Evolutionary conservation across 352 stramenopile genomes (phyloP), one percentile per base, ranked within the genome.

Genomic region (Pythium periplocum): DNA sequence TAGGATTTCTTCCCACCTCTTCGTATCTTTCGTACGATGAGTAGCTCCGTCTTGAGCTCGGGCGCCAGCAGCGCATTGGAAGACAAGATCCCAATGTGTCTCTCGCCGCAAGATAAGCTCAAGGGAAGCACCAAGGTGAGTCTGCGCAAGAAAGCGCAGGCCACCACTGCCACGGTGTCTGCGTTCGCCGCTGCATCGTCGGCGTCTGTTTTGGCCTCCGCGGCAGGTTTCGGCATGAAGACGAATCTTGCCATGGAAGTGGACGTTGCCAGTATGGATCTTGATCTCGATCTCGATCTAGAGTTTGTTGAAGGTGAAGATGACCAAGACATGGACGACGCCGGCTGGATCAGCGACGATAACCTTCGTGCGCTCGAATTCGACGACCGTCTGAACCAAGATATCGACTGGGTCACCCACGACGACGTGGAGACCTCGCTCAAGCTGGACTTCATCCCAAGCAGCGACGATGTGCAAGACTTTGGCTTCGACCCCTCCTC

Each of bases 401-500:
- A 93, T 45, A 89, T 93, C 54, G 83, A 93, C 64, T 93, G 83
- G 83, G 78, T 90, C 8, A 61, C 55, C 36, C 69, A 86, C 56
- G 78, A 90, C 59, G 78, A 89, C 45, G 61, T 88, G 49, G 76
- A 86, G 12, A 48, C 81, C 34, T 68, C 69, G 41, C 65, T 92
- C 43, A 68, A 65, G 48, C 68, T 90, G 55, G 76, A 82, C 46
- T 76, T 83, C 62, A 71, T 55, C 61, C 77, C 37, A 52, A 69
- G 54, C 43, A 54, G 76, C 39, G 55, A 73, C 42, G 68, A 83
- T 48, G 73, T 71, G n/a, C 66, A 70, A 57, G 75, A 89, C 61
- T 89, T 92, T 65, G 71, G 61, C 44, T 89, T 87, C 48, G 69
- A 66, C n/a, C 51, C 55, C 30, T 56, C 69, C 30, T 73, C 75